Percentiles rank a stretch among this genome's conserved stretches.
phyloP scores from a whole-genome alignment of 1,284 basidiomycete genomes.

The Leccinum insolens region DNA sequence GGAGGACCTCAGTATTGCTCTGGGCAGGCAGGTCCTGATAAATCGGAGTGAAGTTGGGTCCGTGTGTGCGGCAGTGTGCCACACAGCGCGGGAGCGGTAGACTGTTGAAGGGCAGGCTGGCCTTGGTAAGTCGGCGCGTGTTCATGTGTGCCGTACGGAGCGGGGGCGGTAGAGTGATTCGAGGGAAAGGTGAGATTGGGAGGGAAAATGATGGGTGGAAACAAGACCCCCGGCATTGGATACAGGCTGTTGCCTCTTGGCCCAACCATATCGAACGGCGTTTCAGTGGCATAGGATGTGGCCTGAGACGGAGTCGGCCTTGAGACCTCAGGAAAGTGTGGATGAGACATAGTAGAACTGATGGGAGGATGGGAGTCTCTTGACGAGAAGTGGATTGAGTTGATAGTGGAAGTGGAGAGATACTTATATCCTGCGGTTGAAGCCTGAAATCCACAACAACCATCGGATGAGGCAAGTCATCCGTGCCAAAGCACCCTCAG shows the following conservation, averaged over 20 bases:
- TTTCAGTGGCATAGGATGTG: background rate
- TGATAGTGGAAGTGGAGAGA: background rate
- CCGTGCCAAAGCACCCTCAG: slow-evolving; percentile 7
- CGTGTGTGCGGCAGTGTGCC: too few relatives aligned
- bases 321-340: background rate
- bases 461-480: background rate
- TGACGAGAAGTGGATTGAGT: background rate
- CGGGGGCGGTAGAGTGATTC: too few relatives aligned
- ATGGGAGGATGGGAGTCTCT: too few relatives aligned
- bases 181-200: background rate
- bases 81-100: background rate
- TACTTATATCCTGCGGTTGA: slow-evolving; percentile 5
- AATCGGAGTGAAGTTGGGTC: too few relatives aligned
- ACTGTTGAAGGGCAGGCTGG: background rate
- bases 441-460: background rate
- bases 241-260: background rate
- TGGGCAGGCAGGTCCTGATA: too few relatives aligned
- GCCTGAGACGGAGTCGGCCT: background rate
- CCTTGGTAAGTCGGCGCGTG: background rate
- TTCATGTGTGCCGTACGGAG: background rate
- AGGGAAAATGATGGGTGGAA: background rate
- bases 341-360: slow-evolving; percentile 5
- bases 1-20: background rate
- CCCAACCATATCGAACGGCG: too few relatives aligned
- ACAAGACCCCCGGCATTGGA: background rate